Base-by-base conservation (phyloP, 371 early-diverging fungal genomes). In the Apophysomyces ossiformis region DNA sequence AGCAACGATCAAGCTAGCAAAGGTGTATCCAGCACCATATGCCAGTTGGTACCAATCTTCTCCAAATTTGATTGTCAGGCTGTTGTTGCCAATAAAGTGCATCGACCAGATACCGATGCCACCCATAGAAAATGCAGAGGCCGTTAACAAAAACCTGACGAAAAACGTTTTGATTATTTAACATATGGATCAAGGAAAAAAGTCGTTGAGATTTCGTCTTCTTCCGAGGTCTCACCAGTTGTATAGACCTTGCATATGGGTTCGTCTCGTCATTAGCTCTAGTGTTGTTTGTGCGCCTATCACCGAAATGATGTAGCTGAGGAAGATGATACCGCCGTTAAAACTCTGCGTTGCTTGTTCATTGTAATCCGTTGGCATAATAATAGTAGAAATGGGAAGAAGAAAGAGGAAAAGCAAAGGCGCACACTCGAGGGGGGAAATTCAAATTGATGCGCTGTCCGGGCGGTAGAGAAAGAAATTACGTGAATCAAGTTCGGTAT, bases 41-140 rank as follows among this genome's bases (percentile, higher is more conserved):
- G 68, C 69, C 7, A 82, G 46, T 26, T 77, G 75, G 58, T 72
- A 73, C 11, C 18, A 6, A 7, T 54, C 59, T 13, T 39, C 69
- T 18, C 64, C 47, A 18, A 69, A 58, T 2, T 16, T 44, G 13
- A 81, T 45, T 7, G 69, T 77, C 57, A 82, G 38, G n/a, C 75
- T 68, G 37, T 82, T 79, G 59, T 82, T 79, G 16, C 74, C 79
- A 35, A 77, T 74, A 46, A 83, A 83, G 68, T 83, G 83, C 83
- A 80, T 83, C 16, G 77, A 76, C 83, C 83, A 83, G 6, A 83
- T 75, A 38, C 71, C 71, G 15, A 78, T 79, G 36, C 72, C 78
- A 38, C 83, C 83, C 79, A 80, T 83, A 0, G 68, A 56, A 16
- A 77, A 60, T 1, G 83, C 77, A 43, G 81, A 69, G 38, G 78